phyloP scores from a whole-genome alignment of 2,329 filamentous ascomycete species.

The Alternaria sp. region DNA sequence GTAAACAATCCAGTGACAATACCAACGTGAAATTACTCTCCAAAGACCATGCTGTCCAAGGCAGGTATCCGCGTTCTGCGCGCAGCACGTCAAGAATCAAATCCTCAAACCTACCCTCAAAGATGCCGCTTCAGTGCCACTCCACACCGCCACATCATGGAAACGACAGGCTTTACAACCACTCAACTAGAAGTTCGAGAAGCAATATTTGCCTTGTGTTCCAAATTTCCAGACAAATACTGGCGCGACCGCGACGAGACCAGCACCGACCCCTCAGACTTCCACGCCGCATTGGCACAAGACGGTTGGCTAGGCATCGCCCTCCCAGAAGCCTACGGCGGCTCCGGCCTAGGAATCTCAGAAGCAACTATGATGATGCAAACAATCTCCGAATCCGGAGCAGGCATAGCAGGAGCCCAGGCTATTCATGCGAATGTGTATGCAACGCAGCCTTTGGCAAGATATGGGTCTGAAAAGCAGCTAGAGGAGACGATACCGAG shows the following conservation, averaged over 20 bases:
- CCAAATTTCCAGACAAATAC: slow-evolving; percentile 74
- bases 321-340: slow-evolving; percentile 76
- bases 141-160: slow-evolving; percentile 65
- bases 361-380: slow-evolving; percentile 91
- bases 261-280: slow-evolving; percentile 75
- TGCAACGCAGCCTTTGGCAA: slow-evolving; percentile 76
- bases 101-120: neutral
- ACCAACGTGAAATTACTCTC: neutral
- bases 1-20: neutral
- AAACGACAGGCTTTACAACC: slow-evolving; percentile 74
- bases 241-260: slow-evolving; percentile 78
- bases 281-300: slow-evolving; percentile 76
- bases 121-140: slow-evolving; percentile 44
- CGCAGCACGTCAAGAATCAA: neutral
- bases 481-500: slow-evolving; percentile 70
- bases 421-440: slow-evolving; percentile 72
- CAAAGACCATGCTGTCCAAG: neutral
- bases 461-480: slow-evolving; percentile 74
- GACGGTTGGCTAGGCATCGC: slow-evolving; percentile 86
- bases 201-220: slow-evolving; percentile 72
- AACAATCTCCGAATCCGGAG: slow-evolving; percentile 78
- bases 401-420: slow-evolving; percentile 75
- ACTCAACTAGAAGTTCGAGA: slow-evolving; percentile 77
- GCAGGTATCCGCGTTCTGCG: neutral
- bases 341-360: slow-evolving; percentile 77